Base-by-base conservation (phyloP, 352 stramenopile species). In the Phytophthora uliginosa region DNA sequence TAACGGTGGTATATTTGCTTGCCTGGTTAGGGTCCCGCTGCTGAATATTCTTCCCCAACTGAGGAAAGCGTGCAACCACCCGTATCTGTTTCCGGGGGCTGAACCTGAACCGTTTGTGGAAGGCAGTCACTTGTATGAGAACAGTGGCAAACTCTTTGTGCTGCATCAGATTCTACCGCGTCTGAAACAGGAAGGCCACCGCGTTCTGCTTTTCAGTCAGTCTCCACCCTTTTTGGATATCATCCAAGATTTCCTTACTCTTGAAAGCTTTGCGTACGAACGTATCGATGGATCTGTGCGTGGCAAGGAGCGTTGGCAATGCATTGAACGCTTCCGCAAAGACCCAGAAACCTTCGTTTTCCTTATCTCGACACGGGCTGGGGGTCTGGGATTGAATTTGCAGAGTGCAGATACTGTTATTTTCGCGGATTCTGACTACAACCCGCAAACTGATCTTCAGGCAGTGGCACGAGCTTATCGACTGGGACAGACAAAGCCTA, bases 21-120 rank as follows among this genome's bases (percentile, higher is more conserved):
- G 28, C 18, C 36, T 57, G 59, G 20, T 31, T 59, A 91, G 84
- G 57, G 63, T 93, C 33, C 82, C 90, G 56, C 83, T 99, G 58
- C 98, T 98, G 53, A 99, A 99, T 78, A 92, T 99, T 68, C 88
- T 99, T 18, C 99, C 99, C 69, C 94, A 99, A 64, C 71, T 95
- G 8, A 80, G 86, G 9, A 95, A 95, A 66, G 85, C 80, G 1
- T 94, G 86, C 63, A 94, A 93, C 48, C 88, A 95, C 55, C 88
- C 88, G 42, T 99, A 99, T 76, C 67, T 99, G 58, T 96, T 99
- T 28, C 71, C 88, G 26, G 87, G 87, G 22, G 84, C 84, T 20
- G 88, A 95, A 52, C 86, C 83, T 2, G 88, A 95, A 45, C 86
- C 88, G 5, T 95, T 95, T 71, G 77, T 73, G 17, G 86, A 95